Base-by-base conservation (phyloP, 2,329 filamentous ascomycete genomes). In the Phialophora tarda region DNA sequence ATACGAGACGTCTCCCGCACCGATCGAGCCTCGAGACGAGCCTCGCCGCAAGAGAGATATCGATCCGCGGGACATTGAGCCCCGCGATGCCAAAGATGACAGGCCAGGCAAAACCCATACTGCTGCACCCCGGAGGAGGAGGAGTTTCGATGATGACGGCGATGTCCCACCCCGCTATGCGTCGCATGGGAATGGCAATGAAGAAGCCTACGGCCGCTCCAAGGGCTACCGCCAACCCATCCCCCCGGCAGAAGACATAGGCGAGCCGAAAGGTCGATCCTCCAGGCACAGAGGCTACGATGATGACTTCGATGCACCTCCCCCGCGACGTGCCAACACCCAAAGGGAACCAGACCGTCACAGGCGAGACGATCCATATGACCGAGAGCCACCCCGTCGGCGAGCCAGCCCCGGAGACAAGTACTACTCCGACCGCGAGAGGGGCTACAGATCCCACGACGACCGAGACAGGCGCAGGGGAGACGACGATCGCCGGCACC, bases 401-500 rank as follows among this genome's bases (percentile, higher is more conserved):
- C 64, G 65, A 38, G 62, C 60, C 62, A 70, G 65, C 23, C 63
- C 63, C 10, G 68, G 67, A 41, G 70, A 72, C 54, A 64, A 56
- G 63, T 55, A 70, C 53, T 41, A 55, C 21, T 44, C 17, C 7
- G 67, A 71, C 41, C 66, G 64, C 8, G 68, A 72, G 21, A 62
- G 62, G 50, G 63, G 64, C n/a, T 69, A 69, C 51, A 59, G 59
- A 58, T 70, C 68, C 12, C 38, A 44, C 17, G 69, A 71, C 56
- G 63, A 48, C 12, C 60, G 67, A 44, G 67, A 66, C 34, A 62
- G 56, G 38, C 63, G 51, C 48, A 51, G 65, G 44, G 63, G 58
- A 51, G 69, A 71, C 34, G 67, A 70, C 61, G 69, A 71, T 53
- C 62, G 59, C 41, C 53, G 60, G 47, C 62, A 66, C 51, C 67